phyloP scores from a whole-genome alignment of 2,329 filamentous ascomycete species.

The Diaporthe caulivora region DNA sequence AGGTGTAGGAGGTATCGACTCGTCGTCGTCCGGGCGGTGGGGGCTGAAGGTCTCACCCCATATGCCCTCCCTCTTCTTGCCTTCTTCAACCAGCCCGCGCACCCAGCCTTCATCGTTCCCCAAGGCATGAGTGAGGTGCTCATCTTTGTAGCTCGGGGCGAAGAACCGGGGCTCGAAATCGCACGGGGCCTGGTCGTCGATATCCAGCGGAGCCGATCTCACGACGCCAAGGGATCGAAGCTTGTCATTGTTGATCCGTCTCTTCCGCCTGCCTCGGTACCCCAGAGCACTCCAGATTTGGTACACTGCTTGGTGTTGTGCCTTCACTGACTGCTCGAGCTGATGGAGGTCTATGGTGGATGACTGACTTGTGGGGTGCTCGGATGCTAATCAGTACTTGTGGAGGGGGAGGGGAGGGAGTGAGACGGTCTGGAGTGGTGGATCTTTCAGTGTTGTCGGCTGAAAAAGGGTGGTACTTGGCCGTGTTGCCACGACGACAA shows the following conservation, averaged over 20 bases:
- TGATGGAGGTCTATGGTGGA: not conserved
- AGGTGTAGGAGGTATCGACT: not conserved
- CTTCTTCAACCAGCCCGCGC: too few relatives aligned
- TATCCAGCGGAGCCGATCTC: not conserved
- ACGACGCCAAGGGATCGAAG: not conserved
- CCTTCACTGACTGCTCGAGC: not conserved
- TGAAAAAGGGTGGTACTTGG: not conserved
- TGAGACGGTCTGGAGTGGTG: too few relatives aligned
- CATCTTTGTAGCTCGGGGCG: too few relatives aligned
- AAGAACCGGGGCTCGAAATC: too few relatives aligned
- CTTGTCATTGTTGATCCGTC: not conserved
- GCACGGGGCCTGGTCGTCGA: too few relatives aligned
- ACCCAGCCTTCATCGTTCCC: too few relatives aligned
- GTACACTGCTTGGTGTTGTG: not conserved
- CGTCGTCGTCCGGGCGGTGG: not conserved
- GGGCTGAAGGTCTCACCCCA: too few relatives aligned
- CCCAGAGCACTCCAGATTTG: not conserved
- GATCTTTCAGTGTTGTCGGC: not conserved
- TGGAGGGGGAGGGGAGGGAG: too few relatives aligned
- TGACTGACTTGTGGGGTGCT: not conserved
- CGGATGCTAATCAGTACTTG: too few relatives aligned
- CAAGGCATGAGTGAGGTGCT: too few relatives aligned
- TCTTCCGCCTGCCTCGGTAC: too few relatives aligned
- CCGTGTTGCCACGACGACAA: not conserved
- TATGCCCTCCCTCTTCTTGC: too few relatives aligned